These are phyloP conservation scores for Alternaria viburni DNA, from an alignment of 2,329 filamentous ascomycete genomes.

Conservation along the genomic window DNA sequence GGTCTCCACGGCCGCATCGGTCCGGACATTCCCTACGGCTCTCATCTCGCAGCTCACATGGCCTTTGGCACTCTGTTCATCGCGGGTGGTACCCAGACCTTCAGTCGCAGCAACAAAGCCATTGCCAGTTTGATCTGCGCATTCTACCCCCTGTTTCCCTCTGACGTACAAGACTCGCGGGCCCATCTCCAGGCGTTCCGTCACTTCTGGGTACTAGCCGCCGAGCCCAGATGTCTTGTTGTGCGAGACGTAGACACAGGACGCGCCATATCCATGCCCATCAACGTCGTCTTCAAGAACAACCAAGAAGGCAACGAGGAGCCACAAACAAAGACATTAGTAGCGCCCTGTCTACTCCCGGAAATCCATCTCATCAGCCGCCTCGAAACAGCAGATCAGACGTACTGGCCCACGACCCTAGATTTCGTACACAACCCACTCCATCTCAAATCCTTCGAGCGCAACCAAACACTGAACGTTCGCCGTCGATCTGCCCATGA, in stretches of 20 bases:
- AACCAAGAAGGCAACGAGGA: not conserved
- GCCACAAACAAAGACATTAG: constrained; percentile 36
- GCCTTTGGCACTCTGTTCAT: constrained; percentile 91
- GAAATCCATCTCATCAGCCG: constrained; percentile 68
- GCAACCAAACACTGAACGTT: constrained; percentile 76
- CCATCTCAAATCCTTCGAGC: constrained; percentile 69
- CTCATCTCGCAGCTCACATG: constrained; percentile 89
- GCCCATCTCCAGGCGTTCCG: constrained; percentile 95
- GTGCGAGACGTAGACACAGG: constrained; percentile 85
- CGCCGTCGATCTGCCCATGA: constrained; percentile 68
- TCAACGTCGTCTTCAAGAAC: constrained; percentile 67
- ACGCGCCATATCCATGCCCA: constrained; percentile 75
- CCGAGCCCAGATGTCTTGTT: constrained; percentile 86
- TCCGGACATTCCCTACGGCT: constrained; percentile 85
- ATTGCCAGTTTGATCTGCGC: constrained; percentile 85
- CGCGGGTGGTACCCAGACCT: constrained; percentile 89
- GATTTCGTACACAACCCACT: constrained; percentile 71
- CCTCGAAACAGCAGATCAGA: constrained; percentile 67
- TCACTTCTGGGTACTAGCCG: constrained; percentile 95
- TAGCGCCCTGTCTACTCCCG: constrained; percentile 66
- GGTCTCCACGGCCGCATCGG: constrained; percentile 88
- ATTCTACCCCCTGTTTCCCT: constrained; percentile 93
- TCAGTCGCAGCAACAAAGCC: constrained; percentile 86
- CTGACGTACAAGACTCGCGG: constrained; percentile 87
- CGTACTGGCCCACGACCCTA: constrained; percentile 82